Evolutionary conservation across 1,139 yeast genomes (phyloP), one percentile per base, ranked within the genome.

Genomic region (Lodderomyces theae): DNA sequence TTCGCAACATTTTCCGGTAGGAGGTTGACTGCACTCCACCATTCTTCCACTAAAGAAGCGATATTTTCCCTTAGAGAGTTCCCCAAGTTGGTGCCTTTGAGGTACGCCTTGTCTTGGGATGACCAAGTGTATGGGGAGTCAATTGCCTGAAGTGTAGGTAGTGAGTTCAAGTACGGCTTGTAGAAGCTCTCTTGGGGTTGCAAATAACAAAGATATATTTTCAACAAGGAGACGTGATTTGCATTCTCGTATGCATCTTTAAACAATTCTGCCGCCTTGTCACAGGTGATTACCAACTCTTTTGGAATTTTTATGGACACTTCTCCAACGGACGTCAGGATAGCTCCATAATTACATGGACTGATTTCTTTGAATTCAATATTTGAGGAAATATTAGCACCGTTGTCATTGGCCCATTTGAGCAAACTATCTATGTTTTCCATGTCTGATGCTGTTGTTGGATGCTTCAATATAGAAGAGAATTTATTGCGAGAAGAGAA

Each of bases 111-210:
- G 35, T 83, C 85, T 5, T 63, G 62, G 0, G 70, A 58, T 12
- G 63, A 60, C 87, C 90, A 87, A 43, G 77, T 77, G 41, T 78
- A 74, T 1, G 95, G 94, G 5, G 82, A 70, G 28, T 72, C 71
- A 21, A 79, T 69, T 11, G 68, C 63, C 3, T 53, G 52, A 4
- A 75, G 64, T 2, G 56, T 47, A 0, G 96, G 95, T 19, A 88
- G 67, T n/a, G 74, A 57, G 21, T 67, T 58, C 25, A 87, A 55
- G 53, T 86, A 89, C 0, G 82, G 77, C 35, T 55, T 42, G 51
- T 54, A 73, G 42, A 59, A 61, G 3, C 67, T 59, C 7, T 32
- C 10, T 3, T 46, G 19, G 8, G 56, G 44, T 41, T 69, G 52
- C 42, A 57, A 72, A 35, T 60, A 59, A 46, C 80, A 71, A 43